Percentiles rank a stretch among this genome's conserved stretches.
These are phyloP conservation scores for Protomyces inundatus DNA, from an alignment of 1,139 yeast species.

Conservation along the genomic window DNA sequence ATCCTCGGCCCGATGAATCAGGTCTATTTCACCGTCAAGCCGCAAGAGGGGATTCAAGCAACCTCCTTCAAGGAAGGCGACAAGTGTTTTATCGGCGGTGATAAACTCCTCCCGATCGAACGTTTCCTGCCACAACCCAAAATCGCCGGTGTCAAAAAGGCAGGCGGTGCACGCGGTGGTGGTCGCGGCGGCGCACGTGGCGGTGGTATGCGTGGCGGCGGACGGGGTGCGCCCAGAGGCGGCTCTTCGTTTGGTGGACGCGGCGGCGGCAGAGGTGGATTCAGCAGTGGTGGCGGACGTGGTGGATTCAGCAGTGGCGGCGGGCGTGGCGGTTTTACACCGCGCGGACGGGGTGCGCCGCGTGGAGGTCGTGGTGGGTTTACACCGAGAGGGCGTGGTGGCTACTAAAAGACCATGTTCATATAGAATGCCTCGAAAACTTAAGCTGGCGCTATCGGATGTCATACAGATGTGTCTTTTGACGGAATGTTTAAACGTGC, in stretches of 20 bases:
- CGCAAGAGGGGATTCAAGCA: slow-evolving; percentile 94
- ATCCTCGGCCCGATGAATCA: slow-evolving; percentile 96
- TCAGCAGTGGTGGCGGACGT: slow-evolving; percentile 39
- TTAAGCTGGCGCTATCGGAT: too few species aligned
- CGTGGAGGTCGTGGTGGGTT: slow-evolving; percentile 32
- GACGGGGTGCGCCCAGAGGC: slow-evolving; percentile 41
- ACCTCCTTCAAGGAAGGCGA: slow-evolving; percentile 90
- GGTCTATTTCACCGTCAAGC: slow-evolving; percentile 92
- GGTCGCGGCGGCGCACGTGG: slow-evolving; percentile 47
- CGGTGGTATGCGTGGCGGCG: slow-evolving; percentile 39
- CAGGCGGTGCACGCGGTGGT: slow-evolving; percentile 47
- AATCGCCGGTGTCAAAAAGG: slow-evolving; percentile 39
- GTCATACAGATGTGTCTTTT: too few species aligned
- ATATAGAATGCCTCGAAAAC: too few species aligned
- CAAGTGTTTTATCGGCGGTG: slow-evolving; percentile 91
- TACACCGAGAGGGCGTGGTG: slow-evolving; percentile 27
- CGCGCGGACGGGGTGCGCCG: slow-evolving; percentile 33
- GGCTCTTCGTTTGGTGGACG: slow-evolving; percentile 42
- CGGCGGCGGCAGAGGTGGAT: slow-evolving; percentile 40
- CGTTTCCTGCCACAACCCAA: slow-evolving; percentile 62
- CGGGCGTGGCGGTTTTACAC: slow-evolving; percentile 26
- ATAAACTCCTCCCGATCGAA: slow-evolving; percentile 89
- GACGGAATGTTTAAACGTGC: too few species aligned
- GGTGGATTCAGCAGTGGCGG: slow-evolving; percentile 34
- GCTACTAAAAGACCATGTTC: slow-evolving; percentile 15